Evolutionary conservation across 208 protist species (phyloP), one percentile per base, ranked within the genome.

Genomic region (Wallacemonas rigidus): DNA sequence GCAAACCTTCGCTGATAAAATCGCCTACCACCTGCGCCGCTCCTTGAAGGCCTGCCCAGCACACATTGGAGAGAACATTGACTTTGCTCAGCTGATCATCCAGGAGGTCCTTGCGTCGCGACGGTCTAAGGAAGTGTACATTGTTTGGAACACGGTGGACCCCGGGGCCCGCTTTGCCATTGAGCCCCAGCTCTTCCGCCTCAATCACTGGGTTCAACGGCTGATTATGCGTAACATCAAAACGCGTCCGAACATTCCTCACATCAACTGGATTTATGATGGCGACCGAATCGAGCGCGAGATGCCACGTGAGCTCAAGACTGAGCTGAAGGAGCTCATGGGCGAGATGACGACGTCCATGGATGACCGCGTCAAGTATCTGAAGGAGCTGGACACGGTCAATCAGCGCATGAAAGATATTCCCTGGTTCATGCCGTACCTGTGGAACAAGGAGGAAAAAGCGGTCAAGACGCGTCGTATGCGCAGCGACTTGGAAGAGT

Each of bases 341-440:
- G 88, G 86, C 69, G 89, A 95, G 44, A 83, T 85, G 53, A 74
- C 76, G 11, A 86, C 79, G 44, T 88, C 91, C 38, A 65, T 97
- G 43, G 86, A 97, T 63, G 82, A 60, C 39, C 89, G 91, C n/a
- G 89, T 97, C 44, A 88, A 92, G 79, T 94, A 97, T 72, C 71
- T 97, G 14, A 93, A 94, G 77, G 85, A 95, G 83, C 79, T 97
- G 60, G 93, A 95, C 76, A 94, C 93, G 41, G 85, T 95, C 58
- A 93, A 97, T 41, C 90, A 95, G 75, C 88, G 89, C 50, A 95
- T 97, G 89, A 90, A 90, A 51, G 77, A 87, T 60, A 91, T 95
- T 51, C 93, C 93, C 62, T 97, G 93, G 91, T 97, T 95, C 75
- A 97, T 97, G 93, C 93, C 93, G 40, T 97, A 97, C 74, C 74